Percentiles rank a stretch among this genome's conserved stretches.
These are phyloP conservation scores for Alliaria petiolata DNA, from an alignment of 345 rosid species.

Conservation along the genomic window DNA sequence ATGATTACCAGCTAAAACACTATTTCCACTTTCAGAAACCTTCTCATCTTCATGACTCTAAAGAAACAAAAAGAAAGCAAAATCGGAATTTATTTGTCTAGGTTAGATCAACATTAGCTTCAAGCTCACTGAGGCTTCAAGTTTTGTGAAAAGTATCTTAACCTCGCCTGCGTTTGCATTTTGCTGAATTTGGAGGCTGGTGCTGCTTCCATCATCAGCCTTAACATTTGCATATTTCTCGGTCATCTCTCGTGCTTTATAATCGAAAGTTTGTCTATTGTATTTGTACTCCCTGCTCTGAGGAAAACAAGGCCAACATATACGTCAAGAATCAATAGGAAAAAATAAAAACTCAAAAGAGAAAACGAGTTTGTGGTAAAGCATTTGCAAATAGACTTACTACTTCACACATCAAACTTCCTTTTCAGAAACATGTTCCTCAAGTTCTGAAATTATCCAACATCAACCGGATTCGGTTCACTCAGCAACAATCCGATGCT, in stretches of 20 bases:
- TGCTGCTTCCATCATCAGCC: slow-evolving; percentile 31
- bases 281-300: slow-evolving; percentile 87
- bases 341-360: not conserved
- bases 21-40: slow-evolving; percentile 25
- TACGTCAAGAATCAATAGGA: not conserved
- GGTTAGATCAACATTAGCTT: not conserved
- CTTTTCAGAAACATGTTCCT: too few species aligned
- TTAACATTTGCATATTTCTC: slow-evolving; percentile 56
- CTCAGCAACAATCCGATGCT: slow-evolving; percentile 65
- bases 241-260: slow-evolving; percentile 65
- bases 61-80: not conserved
- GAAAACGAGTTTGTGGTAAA: not conserved
- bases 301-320: not conserved
- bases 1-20: slow-evolving; percentile 11
- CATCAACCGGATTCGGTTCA: slow-evolving; percentile 89
- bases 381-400: slow-evolving; percentile 36
- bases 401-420: slow-evolving; percentile 75
- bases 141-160: not conserved
- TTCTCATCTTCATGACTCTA: slow-evolving; percentile 36
- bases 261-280: slow-evolving; percentile 66
- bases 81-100: too few species aligned
- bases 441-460: too few species aligned
- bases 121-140: not conserved
- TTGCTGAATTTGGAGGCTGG: slow-evolving; percentile 26
- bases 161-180: slow-evolving; percentile 22